A percentile compares a stretch with the other conserved stretches of the same genome.
Evolutionary conservation across 2,329 filamentous ascomycete species (phyloP).

Genomic region (Colletotrichum euphorbiae): DNA sequence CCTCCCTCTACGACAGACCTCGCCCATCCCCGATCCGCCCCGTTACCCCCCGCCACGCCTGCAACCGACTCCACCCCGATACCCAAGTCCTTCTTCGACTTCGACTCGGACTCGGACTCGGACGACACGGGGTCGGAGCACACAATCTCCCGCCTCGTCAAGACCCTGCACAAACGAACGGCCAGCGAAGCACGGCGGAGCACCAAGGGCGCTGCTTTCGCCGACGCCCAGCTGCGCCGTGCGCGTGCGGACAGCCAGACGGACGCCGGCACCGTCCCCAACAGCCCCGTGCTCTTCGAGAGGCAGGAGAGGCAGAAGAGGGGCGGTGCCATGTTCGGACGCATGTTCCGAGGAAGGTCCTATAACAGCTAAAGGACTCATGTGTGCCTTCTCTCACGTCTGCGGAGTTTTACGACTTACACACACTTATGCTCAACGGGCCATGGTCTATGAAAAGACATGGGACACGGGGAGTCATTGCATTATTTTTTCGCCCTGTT

Average conservation of each 20-base stretch:
- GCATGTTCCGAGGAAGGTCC: constrained; percentile 38
- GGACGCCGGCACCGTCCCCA: constrained; percentile 23
- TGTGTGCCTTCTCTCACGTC: too few species aligned
- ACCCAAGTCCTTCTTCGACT: constrained; percentile 40
- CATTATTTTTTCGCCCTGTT: too few species aligned
- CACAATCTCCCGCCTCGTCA: constrained; percentile 36
- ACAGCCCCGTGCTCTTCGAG: constrained; percentile 32
- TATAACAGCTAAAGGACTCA: background rate
- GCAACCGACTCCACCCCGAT: background rate
- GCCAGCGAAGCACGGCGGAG: constrained; percentile 34
- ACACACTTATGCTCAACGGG: background rate
- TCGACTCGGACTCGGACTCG: constrained; percentile 40
- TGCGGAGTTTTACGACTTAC: background rate
- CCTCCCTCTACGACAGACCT: constrained; percentile 32
- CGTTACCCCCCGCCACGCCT: constrained; percentile 25
- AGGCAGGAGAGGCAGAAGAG: constrained; percentile 14
- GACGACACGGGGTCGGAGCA: constrained; percentile 34
- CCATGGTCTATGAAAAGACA: too few species aligned
- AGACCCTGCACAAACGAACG: constrained; percentile 38
- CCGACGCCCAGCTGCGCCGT: constrained; percentile 36
- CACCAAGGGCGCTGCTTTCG: constrained; percentile 30
- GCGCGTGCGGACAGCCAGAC: constrained; percentile 34
- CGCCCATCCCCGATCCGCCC: constrained; percentile 38
- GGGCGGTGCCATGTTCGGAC: constrained; percentile 38
- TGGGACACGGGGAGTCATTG: too few species aligned